Percentiles rank a stretch among this genome's conserved stretches.
phyloP scores from a whole-genome alignment of 345 rosid genomes.

The Stellera chamaejasme region DNA sequence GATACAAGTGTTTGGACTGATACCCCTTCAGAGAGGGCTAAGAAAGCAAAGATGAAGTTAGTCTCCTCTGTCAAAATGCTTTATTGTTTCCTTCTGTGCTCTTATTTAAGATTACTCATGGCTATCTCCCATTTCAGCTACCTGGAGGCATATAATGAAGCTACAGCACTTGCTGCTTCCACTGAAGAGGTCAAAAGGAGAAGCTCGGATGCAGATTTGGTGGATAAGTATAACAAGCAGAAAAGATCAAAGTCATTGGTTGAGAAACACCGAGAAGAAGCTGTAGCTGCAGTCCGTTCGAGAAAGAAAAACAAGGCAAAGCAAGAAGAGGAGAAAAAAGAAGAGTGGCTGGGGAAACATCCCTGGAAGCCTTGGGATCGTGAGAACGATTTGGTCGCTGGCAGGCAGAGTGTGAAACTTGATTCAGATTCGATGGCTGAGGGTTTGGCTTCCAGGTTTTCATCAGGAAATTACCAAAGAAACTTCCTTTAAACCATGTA shows the following conservation, averaged over 20 bases:
- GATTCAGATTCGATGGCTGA: slow-evolving; percentile 59
- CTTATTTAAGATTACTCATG: not conserved
- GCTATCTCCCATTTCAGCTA: slow-evolving; percentile 35
- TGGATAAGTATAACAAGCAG: slow-evolving; percentile 82
- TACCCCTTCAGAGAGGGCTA: slow-evolving; percentile 78
- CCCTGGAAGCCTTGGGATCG: slow-evolving; percentile 99
- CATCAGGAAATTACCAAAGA: slow-evolving; percentile 75
- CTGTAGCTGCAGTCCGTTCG: slow-evolving; percentile 22
- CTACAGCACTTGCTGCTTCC: slow-evolving; percentile 75
- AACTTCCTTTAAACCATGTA: slow-evolving; percentile 43
- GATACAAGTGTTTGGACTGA: slow-evolving; percentile 90
- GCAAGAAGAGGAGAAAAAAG: slow-evolving; percentile 42
- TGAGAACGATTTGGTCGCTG: slow-evolving; percentile 73
- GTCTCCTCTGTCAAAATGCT: slow-evolving; percentile 1
- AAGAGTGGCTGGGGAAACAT: slow-evolving; percentile 82
- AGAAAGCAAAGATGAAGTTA: slow-evolving; percentile 83
- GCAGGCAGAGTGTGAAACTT: slow-evolving; percentile 58
- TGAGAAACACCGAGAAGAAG: slow-evolving; percentile 65
- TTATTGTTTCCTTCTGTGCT: not conserved
- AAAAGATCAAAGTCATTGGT: slow-evolving; percentile 77
- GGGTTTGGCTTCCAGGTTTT: slow-evolving; percentile 74
- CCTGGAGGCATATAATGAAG: slow-evolving; percentile 79
- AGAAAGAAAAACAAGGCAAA: slow-evolving; percentile 49
- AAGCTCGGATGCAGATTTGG: slow-evolving; percentile 63
- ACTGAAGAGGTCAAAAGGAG: slow-evolving; percentile 50